Conservation (phyloP, 164 flowering plant species). For the Sedum album region DNA sequence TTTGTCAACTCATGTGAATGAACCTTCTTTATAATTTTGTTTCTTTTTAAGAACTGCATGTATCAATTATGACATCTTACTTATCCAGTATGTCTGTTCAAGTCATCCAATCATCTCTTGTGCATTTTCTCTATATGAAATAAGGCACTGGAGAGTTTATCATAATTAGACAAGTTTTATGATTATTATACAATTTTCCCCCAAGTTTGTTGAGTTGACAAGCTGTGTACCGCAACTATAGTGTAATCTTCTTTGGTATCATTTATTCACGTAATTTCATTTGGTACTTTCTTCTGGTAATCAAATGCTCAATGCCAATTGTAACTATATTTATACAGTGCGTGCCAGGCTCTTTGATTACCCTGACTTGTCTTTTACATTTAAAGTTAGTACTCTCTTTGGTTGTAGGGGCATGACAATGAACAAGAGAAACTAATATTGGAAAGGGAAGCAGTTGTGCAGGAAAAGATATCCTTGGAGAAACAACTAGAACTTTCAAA, state of each 20-base stretch:
- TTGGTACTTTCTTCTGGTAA: no score
- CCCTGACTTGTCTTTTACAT: not conserved
- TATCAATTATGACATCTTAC: not conserved
- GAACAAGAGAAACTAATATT: constrained; percentile 75
- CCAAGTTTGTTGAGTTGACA: not conserved
- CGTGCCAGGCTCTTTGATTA: not conserved
- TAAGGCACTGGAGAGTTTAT: not conserved
- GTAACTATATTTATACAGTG: not conserved
- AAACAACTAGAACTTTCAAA: constrained; percentile 45
- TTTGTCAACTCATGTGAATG: not conserved
- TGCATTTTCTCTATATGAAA: not conserved
- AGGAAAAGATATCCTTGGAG: constrained; percentile 61
- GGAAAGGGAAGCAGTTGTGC: constrained; percentile 81
- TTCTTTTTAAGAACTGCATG: not conserved
- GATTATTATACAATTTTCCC: not conserved
- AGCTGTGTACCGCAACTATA: no score
- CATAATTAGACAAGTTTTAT: not conserved
- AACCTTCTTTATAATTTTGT: not conserved
- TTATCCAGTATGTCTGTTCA: not conserved
- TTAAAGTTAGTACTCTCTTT: not conserved
- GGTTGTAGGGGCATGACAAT: constrained; percentile 65
- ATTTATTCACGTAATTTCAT: no score
- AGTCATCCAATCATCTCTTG: not conserved
- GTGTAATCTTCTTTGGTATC: no score
- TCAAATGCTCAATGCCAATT: not conserved